Evolutionary conservation across 1,139 yeast species (phyloP).

Genomic region (Eremothecium sinecaudum): DNA sequence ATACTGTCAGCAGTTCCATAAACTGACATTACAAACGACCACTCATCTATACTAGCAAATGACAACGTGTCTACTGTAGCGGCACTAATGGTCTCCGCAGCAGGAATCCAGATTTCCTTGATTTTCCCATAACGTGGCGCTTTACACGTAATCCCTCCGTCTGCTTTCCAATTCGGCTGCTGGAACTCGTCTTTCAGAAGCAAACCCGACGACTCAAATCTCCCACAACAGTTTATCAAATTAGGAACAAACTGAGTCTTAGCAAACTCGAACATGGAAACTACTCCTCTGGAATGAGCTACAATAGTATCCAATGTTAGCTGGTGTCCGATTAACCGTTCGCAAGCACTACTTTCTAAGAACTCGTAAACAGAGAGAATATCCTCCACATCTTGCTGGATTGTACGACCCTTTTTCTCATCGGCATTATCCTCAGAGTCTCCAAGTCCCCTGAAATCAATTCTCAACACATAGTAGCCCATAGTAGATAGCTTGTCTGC

Average conservation of each 20-base stretch:
- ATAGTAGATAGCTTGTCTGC: constrained; percentile 53
- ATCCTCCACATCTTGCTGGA: constrained; percentile 61
- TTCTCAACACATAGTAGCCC: constrained; percentile 58
- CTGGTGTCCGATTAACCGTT: constrained; percentile 16
- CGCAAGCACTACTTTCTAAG: constrained; percentile 32
- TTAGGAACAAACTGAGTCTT: constrained; percentile 44
- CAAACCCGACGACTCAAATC: constrained; percentile 41
- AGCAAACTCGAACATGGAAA: constrained; percentile 67
- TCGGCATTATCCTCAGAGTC: constrained; percentile 51
- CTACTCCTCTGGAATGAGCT: constrained; percentile 73
- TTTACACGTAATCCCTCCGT: constrained; percentile 34
- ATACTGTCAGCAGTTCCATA: constrained; percentile 64
- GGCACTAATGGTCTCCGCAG: constrained; percentile 46
- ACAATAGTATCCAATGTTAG: constrained; percentile 48
- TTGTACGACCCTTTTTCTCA: constrained; percentile 41
- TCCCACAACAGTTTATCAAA: constrained; percentile 62
- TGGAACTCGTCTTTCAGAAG: constrained; percentile 22
- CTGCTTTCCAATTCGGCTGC: constrained; percentile 31
- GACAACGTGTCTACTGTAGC: constrained; percentile 41
- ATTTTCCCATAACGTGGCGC: constrained; percentile 47
- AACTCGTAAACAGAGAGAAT: constrained; percentile 46
- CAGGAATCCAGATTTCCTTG: constrained; percentile 36
- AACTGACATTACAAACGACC: constrained; percentile 51
- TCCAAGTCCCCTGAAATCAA: constrained; percentile 85
- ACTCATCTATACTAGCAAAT: constrained; percentile 38